A percentile compares a stretch with the other conserved stretches of the same genome.
Conservation (phyloP, 257 asterid species). For the Solanum medicagineum region DNA sequence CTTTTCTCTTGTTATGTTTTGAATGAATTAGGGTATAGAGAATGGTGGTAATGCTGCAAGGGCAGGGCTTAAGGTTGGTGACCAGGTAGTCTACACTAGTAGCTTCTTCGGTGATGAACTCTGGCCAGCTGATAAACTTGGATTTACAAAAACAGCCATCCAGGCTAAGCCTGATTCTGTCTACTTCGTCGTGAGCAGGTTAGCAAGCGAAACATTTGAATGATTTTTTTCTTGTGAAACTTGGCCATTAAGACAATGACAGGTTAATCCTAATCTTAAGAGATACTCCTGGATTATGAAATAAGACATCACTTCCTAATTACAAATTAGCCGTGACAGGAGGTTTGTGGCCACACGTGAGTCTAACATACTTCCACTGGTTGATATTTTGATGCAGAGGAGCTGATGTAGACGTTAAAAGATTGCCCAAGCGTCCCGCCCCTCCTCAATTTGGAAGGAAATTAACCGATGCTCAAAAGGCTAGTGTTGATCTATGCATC, state of each 20-base stretch:
- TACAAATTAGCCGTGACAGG: not conserved
- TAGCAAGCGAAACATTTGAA: not conserved
- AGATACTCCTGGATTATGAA: not conserved
- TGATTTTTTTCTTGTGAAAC: not conserved
- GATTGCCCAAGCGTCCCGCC: conserved; percentile 85
- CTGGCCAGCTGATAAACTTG: conserved; percentile 98
- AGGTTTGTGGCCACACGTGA: not conserved
- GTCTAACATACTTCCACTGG: not conserved
- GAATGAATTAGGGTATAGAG: conserved; percentile 50
- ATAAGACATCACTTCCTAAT: not conserved
- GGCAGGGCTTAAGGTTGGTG: conserved; percentile 92
- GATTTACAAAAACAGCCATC: conserved; percentile 86
- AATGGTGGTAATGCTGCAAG: conserved; percentile 93
- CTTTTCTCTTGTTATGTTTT: not conserved
- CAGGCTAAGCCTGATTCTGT: conserved; percentile 92
- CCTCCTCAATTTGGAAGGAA: conserved; percentile 94
- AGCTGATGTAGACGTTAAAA: conserved; percentile 73
- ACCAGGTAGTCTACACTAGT: conserved; percentile 87
- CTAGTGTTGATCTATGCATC: not conserved
- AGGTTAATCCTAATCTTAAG: not conserved
- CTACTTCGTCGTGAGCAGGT: conserved; percentile 90
- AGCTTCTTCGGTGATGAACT: conserved; percentile 96
- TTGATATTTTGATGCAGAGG: conserved; percentile 37
- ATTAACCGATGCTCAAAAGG: conserved; percentile 83
- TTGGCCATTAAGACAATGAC: not conserved